Base-by-base conservation (phyloP, 2,329 filamentous ascomycete species). In the Onygenales sp. region DNA sequence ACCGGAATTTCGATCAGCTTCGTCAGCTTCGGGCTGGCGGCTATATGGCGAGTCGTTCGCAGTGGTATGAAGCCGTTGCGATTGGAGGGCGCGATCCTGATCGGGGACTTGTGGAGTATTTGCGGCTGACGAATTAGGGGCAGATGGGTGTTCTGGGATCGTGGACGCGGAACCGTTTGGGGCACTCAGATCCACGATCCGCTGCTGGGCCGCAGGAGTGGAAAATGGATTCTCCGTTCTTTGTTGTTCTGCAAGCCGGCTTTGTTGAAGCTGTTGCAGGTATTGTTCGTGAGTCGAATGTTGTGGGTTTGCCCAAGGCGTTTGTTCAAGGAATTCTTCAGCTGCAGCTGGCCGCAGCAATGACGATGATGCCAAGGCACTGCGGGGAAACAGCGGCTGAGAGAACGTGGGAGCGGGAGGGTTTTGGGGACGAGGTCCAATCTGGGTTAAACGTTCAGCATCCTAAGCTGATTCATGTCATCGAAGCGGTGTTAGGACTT, bases 251-350 rank as follows among this genome's bases (percentile, higher is more conserved):
- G 67, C 66, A 7, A 65, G 56, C 51, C 61, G 63, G 31, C 55
- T 59, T 46, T 65, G 67, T 3, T 64, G 63, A 42, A 69, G 62
- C 48, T 60, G 64, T 55, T 65, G 69, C 42, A 73, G 69, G 43
- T 72, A 68, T 51, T 73, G 66, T 57, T 81, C 78, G 64, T 89
- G 84, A 8, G 83, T 79, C 6, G 86, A 84, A 65, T 89, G 85
- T 60, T 92, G 88, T 14, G 90, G 89, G 65, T 95, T 95, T 38
- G 90, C 89, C 91, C 91, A 96, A 1, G 90, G 86, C 5, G 88
- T 95, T 60, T 92, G 85, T 64, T 94, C 88, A 53, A 95, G 79
- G 61, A 93, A 95, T 58, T 92, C 86, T 68, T 94, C 89, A 62
- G 88, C 87, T 27, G 87, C 87, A 41, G 85, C 72, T 31, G 80